A percentile compares a stretch with the other conserved stretches of the same genome.
phyloP scores from a whole-genome alignment of 1,139 yeast genomes.

The Hemisphaericaspora xylanilytica region DNA sequence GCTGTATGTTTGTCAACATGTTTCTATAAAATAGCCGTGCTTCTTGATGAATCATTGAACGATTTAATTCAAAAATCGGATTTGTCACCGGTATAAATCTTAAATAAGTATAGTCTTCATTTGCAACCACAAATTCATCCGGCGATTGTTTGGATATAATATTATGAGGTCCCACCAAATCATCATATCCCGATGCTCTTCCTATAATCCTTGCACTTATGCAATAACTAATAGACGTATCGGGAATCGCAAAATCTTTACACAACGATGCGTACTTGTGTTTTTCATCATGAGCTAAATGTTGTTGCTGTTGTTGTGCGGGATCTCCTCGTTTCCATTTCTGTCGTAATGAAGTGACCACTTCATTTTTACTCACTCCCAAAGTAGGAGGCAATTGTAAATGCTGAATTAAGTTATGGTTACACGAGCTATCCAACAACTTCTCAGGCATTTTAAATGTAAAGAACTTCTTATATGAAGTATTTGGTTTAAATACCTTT shows the following conservation, averaged over 20 bases:
- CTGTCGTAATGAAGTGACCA: constrained; percentile 26
- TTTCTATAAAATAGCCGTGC: constrained; percentile 29
- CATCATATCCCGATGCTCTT: constrained; percentile 29
- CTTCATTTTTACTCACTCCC: constrained; percentile 31
- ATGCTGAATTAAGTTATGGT: constrained; percentile 35
- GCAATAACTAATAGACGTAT: constrained; percentile 33
- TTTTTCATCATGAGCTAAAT: constrained; percentile 1
- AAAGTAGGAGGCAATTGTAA: constrained; percentile 37
- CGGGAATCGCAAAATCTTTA: constrained; percentile 33
- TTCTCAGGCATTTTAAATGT: constrained; percentile 39
- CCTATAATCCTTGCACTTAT: constrained; percentile 40
- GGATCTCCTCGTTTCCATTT: constrained; percentile 21
- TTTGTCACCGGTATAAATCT: constrained; percentile 26
- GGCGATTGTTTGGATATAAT: constrained; percentile 15
- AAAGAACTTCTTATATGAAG: constrained; percentile 41
- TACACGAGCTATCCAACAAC: constrained; percentile 37
- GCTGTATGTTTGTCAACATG: constrained; percentile 27
- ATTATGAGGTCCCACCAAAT: constrained; percentile 17
- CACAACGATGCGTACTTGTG: constrained; percentile 24
- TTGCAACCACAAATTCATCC: constrained; percentile 40
- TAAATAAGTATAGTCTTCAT: constrained; percentile 30
- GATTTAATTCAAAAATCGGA: constrained; percentile 26
- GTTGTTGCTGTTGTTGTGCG: neutral
- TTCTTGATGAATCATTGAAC: constrained; percentile 33
- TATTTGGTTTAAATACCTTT: constrained; percentile 30